Percentiles rank a stretch among this genome's conserved stretches.
Conservation (phyloP, 2,329 filamentous ascomycete genomes). For the Aspergillus arachidicola region DNA sequence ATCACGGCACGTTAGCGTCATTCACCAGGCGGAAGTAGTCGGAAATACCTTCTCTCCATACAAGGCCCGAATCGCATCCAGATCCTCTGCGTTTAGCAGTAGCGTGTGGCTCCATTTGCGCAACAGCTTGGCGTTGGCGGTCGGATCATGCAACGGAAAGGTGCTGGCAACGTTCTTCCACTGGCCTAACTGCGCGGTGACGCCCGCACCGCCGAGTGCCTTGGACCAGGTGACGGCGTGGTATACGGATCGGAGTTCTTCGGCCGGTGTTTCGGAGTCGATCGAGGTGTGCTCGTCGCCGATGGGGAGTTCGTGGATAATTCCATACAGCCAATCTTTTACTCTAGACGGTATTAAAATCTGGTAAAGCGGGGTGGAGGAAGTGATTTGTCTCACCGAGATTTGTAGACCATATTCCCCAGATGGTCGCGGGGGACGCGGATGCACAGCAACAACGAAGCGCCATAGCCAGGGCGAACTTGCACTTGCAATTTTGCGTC, state of each 20-base stretch:
- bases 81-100: conserved; percentile 67
- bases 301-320: conserved; percentile 74
- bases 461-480: conserved; percentile 76
- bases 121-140: conserved; percentile 75
- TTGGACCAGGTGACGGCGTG: conserved; percentile 75
- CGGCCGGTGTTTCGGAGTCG: conserved; percentile 82
- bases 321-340: conserved; percentile 90
- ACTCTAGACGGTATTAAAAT: conserved; percentile 57
- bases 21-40: neutral
- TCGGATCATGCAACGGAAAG: conserved; percentile 77
- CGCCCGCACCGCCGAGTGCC: conserved; percentile 76
- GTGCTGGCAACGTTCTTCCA: conserved; percentile 65
- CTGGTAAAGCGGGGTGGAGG: neutral
- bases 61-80: conserved; percentile 74
- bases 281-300: conserved; percentile 71
- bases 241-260: conserved; percentile 84
- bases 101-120: conserved; percentile 68
- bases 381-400: conserved; percentile 54
- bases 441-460: conserved; percentile 80
- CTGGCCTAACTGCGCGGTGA: conserved; percentile 66
- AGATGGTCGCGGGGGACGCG: conserved; percentile 78
- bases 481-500: conserved; percentile 83
- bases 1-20: neutral
- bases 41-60: conserved; percentile 68
- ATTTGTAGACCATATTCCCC: conserved; percentile 78